Evolutionary conservation across 768 basidiomycete genomes (phyloP).

Genomic region (Strobilomyces echinocephalus): DNA sequence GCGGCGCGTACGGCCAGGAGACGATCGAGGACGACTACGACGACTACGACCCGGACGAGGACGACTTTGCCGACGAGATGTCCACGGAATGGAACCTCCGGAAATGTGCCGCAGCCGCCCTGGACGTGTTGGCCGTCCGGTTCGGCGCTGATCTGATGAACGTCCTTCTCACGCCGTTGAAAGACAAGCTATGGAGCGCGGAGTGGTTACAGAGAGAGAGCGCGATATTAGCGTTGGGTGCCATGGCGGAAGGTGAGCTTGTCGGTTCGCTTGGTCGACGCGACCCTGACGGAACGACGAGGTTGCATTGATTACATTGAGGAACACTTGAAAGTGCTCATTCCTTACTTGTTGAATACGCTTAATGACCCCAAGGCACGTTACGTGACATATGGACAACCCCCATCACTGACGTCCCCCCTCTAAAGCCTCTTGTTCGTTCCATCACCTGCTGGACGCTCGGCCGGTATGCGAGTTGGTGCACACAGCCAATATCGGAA

Average conservation of each 20-base stretch:
- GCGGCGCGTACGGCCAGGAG: constrained; percentile 75
- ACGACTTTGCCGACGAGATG: constrained; percentile 89
- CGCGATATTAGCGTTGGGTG: constrained; percentile 91
- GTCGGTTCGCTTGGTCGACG: neutral
- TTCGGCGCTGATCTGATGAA: constrained; percentile 88
- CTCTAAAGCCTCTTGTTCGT: constrained; percentile 79
- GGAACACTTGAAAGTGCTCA: constrained; percentile 87
- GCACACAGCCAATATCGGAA: constrained; percentile 75
- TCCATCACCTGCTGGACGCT: constrained; percentile 99
- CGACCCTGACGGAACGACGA: constrained; percentile 29
- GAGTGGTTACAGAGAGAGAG: constrained; percentile 97
- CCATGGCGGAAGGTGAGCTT: constrained; percentile 91
- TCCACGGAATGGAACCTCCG: constrained; percentile 98
- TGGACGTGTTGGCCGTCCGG: constrained; percentile 93
- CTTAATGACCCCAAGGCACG: constrained; percentile 87
- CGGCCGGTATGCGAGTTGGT: constrained; percentile 98
- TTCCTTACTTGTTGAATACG: constrained; percentile 89
- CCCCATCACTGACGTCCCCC: constrained; percentile 2
- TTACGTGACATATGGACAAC: neutral
- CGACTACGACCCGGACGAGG: constrained; percentile 81
- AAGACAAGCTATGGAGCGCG: constrained; percentile 86
- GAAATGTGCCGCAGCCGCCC: constrained; percentile 95
- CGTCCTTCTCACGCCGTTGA: constrained; percentile 82
- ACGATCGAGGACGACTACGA: constrained; percentile 82
- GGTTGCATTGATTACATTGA: constrained; percentile 96